phyloP scores from a whole-genome alignment of 2,329 filamentous ascomycete genomes.

The Periconia macrospinosa region DNA sequence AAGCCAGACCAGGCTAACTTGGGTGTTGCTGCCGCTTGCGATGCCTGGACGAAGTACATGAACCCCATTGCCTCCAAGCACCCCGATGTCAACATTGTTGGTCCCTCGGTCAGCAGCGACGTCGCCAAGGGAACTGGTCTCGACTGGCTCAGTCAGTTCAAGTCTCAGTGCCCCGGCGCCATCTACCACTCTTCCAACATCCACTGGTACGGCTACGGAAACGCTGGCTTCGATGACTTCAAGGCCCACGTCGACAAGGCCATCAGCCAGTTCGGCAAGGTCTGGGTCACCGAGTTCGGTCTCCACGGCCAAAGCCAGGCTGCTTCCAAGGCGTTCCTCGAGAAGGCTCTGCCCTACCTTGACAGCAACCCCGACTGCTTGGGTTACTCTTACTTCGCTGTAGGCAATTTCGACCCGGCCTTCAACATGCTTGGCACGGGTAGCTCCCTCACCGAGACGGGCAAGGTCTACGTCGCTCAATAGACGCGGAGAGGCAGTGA shows the following conservation, averaged over 20 bases:
- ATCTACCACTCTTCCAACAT: slow-evolving; percentile 40
- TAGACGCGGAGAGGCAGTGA: background rate
- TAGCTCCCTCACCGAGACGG: slow-evolving; percentile 1
- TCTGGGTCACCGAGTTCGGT: slow-evolving; percentile 46
- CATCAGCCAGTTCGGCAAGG: slow-evolving; percentile 27
- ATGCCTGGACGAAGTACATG: slow-evolving; percentile 35
- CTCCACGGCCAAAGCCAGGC: slow-evolving; percentile 35
- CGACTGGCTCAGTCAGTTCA: slow-evolving; percentile 37
- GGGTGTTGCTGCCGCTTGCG: slow-evolving; percentile 32
- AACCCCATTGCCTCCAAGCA: slow-evolving; percentile 30
- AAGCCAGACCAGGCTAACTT: slow-evolving; percentile 37
- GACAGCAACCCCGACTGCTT: slow-evolving; percentile 32
- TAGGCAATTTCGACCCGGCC: slow-evolving; percentile 23
- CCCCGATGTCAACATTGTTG: slow-evolving; percentile 35
- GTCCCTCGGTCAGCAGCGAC: slow-evolving; percentile 38
- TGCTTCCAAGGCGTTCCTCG: slow-evolving; percentile 37
- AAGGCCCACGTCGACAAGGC: slow-evolving; percentile 44
- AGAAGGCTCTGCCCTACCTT: slow-evolving; percentile 36
- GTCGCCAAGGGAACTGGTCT: slow-evolving; percentile 21
- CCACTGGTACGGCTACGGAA: slow-evolving; percentile 44
- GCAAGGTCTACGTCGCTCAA: slow-evolving; percentile 10
- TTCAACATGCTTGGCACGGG: slow-evolving; percentile 9
- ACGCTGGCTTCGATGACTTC: slow-evolving; percentile 36
- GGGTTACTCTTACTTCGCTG: slow-evolving; percentile 45
- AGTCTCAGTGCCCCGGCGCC: slow-evolving; percentile 37